Base-by-base conservation (phyloP, 176 grass and related monocot species). In the Dactylis glomerata region DNA sequence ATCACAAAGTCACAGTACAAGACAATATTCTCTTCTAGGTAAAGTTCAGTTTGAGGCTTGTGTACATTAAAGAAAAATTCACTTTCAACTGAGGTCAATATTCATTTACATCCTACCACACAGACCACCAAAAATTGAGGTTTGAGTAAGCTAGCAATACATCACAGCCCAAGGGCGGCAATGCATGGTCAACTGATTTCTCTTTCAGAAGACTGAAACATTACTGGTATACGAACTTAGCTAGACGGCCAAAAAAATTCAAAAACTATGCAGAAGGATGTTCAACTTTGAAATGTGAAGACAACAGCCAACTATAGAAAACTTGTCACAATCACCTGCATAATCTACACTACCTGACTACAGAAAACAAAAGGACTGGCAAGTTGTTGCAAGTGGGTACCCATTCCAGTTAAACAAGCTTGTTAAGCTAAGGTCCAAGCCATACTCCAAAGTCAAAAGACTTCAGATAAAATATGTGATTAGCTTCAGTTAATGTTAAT, bases 361-460 rank as follows among this genome's bases (percentile, higher is more conserved):
- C 42, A 78, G 83, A 81, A 81, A 82, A 86, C 63, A 64, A 72
- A 86, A 71, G 24, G 63, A 82, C n/a, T 54, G 26, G 8, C 5
- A 67, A 66, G 46, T 36, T 56, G 67, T 20, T 34, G 81, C 2
- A 38, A 47, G 22, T 68, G 26, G 1, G 46, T 67, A 57, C 8
- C 14, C 68, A 84, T 89, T 84, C 82, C 45, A 57, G 68, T 16
- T 73, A 66, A 66, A 74, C 67, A 65, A 74, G 76, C 56, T 66
- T 56, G 23, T 46, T 44, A 32, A 76, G 72, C 88, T 62, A 86
- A 86, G 24, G 32, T 82, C 83, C 71, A 82, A 63, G 78, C 13
- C 50, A 73, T 71, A 6, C 54, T 52, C 42, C 19, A 26, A 47
- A 40, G 22, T 75, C 38, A 41, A 85, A 30, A 68, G 28, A 20